These are phyloP conservation scores for Tetrapisispora phaffii DNA, from an alignment of 805 yeast genomes.

Conservation along the genomic window DNA sequence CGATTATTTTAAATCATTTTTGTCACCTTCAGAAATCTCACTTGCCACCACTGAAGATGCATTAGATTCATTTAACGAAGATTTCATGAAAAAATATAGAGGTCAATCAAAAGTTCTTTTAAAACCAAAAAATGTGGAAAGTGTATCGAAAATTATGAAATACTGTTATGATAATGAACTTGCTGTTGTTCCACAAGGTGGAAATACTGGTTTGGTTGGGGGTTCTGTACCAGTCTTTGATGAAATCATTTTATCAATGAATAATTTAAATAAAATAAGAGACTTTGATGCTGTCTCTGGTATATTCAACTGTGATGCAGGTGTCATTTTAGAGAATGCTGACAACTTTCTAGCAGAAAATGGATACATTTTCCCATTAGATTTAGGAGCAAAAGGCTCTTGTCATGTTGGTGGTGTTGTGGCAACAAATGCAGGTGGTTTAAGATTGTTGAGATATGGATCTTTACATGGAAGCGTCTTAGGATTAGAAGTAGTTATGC, in stretches of 20 bases:
- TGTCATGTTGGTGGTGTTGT: conserved; percentile 93
- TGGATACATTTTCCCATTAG: conserved; percentile 89
- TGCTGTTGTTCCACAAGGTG: conserved; percentile 94
- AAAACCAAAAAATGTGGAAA: conserved; percentile 72
- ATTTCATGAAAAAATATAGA: conserved; percentile 86
- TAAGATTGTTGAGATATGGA: conserved; percentile 78
- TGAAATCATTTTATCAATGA: conserved; percentile 66
- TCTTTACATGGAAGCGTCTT: conserved; percentile 85
- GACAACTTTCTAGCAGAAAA: conserved; percentile 66
- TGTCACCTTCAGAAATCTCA: conserved; percentile 39
- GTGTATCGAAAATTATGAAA: conserved; percentile 64
- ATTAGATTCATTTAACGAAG: conserved; percentile 67
- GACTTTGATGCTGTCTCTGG: conserved; percentile 78
- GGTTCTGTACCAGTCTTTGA: conserved; percentile 90
- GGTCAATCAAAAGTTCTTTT: conserved; percentile 79
- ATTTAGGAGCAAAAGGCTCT: conserved; percentile 93
- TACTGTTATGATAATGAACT: conserved; percentile 68
- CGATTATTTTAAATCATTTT: conserved; percentile 46
- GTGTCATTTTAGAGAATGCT: conserved; percentile 78
- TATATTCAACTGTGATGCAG: conserved; percentile 81
- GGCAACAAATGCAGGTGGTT: conserved; percentile 95
- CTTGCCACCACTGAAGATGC: conserved; percentile 50
- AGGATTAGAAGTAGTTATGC: conserved; percentile 86
- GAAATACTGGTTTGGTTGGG: conserved; percentile 93
- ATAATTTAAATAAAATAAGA: conserved; percentile 66